Evolutionary conservation across 371 early-diverging fungal species (phyloP), one percentile per base, ranked within the genome.

Genomic region (Apophysomyces elegans): DNA sequence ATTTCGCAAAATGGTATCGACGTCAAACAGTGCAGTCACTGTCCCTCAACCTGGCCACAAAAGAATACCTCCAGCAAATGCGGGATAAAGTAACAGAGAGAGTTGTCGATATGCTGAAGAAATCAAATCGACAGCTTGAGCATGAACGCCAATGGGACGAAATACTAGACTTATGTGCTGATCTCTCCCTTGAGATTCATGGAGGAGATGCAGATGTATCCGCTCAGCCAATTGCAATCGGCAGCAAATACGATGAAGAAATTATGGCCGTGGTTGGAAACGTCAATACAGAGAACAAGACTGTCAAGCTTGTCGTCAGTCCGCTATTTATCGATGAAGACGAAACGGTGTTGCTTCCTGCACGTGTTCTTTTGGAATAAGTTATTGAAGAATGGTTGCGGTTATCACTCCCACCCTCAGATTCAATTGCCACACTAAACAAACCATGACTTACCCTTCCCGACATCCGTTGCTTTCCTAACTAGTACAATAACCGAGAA

Each of bases 1-100:
- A 83, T 54, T 78, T 80, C 67, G 80, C 83, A 16, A 78, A 80
- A 54, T 83, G 83, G 83, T 83, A 80, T 43, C 69, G 83, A 37
- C 72, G 77, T 50, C 83, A 83, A 57, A 83, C 83, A 11, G 79
- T 83, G 6, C 83, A 80, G 21, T 80, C 80, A 1, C 61, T 83
- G 1, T 75, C 83, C 9, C 67, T 80, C 9, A 79, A 83, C 44
- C 80, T 80, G 13, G 83, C 78, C 13, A 78, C 83, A 56, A 78
- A 78, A 56, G 80, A 78, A 56, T 77, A 80, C 50, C 71, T 83
- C 26, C 62, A 72, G 37, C 66, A 72, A 16, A 71, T 72, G 64
- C 76, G 74, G 57, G 63, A 45, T 7, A 66, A 73, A n/a, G 37
- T 80, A 41, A 77, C 77, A 9, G 59, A 63, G 16, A 65, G 69